Percentiles rank a stretch among this genome's conserved stretches.
Evolutionary conservation across 139 green algal species (phyloP).

Genomic region (Haematococcus lacustris): DNA sequence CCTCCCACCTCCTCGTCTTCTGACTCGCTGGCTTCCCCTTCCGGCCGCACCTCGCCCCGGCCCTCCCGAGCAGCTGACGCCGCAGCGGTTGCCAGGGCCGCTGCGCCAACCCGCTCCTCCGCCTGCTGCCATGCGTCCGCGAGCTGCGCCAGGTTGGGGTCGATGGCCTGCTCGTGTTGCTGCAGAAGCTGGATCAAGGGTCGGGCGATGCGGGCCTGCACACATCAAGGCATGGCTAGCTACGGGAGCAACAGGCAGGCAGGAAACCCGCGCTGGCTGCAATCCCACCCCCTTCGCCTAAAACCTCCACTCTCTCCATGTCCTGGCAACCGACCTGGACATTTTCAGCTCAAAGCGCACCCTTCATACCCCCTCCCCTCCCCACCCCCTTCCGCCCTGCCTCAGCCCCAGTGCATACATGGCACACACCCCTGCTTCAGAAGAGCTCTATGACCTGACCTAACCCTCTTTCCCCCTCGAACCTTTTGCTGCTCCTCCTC

Average conservation of each 20-base stretch:
- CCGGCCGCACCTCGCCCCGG: too few species aligned
- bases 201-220: constrained; percentile 49
- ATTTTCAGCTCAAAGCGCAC: not conserved
- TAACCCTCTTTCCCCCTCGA: too few species aligned
- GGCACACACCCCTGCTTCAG: too few species aligned
- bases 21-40: constrained; percentile 10
- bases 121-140: constrained; percentile 47
- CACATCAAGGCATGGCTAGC: not conserved
- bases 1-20: not conserved
- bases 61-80: not conserved
- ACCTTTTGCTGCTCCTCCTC: too few species aligned
- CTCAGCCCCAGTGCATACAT: not conserved
- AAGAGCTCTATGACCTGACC: too few species aligned
- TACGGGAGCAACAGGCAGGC: not conserved
- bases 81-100: not conserved
- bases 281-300: not conserved
- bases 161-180: constrained; percentile 54
- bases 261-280: not conserved
- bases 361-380: not conserved
- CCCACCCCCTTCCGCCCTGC: not conserved
- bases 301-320: not conserved
- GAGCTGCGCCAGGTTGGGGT: constrained; percentile 73
- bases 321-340: not conserved
- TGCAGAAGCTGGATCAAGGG: constrained; percentile 60
- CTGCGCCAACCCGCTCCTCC: not conserved